These are phyloP conservation scores for Leucogyrophana mollusca DNA, from an alignment of 768 basidiomycete species.

Conservation along the genomic window DNA sequence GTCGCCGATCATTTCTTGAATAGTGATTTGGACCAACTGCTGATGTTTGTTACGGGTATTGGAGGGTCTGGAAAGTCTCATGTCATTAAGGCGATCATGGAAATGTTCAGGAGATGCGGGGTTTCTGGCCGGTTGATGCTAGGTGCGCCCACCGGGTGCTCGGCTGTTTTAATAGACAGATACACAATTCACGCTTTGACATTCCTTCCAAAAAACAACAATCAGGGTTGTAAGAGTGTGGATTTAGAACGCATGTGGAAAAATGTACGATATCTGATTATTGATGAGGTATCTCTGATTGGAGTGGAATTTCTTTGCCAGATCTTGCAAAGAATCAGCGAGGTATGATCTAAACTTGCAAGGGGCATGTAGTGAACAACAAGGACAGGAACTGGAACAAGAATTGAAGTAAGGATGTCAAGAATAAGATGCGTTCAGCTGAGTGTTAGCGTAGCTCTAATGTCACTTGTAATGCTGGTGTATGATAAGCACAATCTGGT, in stretches of 20 bases:
- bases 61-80: slow-evolving; percentile 32
- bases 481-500: no score
- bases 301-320: neutral
- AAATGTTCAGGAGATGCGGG: slow-evolving; percentile 10
- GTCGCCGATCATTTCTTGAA: slow-evolving; percentile 6
- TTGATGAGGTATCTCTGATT: neutral
- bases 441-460: no score
- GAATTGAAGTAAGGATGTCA: no score
- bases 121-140: slow-evolving; percentile 9
- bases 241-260: slow-evolving; percentile 2
- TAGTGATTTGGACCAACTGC: slow-evolving; percentile 11
- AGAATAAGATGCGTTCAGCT: no score
- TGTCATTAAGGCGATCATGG: slow-evolving; percentile 19
- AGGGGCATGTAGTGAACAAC: no score
- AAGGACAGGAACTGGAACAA: no score
- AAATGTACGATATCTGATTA: neutral
- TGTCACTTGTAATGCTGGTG: no score
- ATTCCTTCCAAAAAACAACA: slow-evolving; percentile 8
- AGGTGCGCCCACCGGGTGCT: slow-evolving; percentile 27
- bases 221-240: slow-evolving; percentile 6
- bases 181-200: slow-evolving; percentile 28
- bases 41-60: slow-evolving; percentile 26
- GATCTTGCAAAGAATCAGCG: neutral
- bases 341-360: no score
- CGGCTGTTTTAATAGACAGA: slow-evolving; percentile 25